These are phyloP conservation scores for Coemansia sp. DNA, from an alignment of 192 early-diverging fungal genomes.

Conservation along the genomic window DNA sequence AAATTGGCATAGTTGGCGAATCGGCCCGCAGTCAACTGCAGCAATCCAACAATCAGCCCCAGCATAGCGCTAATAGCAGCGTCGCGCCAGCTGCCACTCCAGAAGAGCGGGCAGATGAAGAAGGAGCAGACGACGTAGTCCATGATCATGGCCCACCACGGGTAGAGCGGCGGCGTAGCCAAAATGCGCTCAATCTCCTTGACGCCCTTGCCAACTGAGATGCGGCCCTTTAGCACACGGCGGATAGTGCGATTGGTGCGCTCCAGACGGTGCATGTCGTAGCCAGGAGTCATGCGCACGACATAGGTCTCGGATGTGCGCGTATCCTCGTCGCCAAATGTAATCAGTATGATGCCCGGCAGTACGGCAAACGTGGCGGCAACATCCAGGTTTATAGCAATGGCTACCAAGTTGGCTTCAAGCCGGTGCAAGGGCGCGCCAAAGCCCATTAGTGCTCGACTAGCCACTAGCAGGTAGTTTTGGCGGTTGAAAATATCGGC, in stretches of 20 bases:
- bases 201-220: conserved; percentile 63
- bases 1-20: conserved; percentile 64
- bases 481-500: conserved; percentile 70
- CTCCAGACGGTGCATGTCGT: conserved; percentile 68
- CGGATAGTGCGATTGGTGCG: conserved; percentile 65
- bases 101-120: conserved; percentile 66
- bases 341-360: conserved; percentile 70
- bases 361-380: conserved; percentile 65
- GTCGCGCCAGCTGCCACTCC: conserved; percentile 67
- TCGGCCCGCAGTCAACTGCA: conserved; percentile 63
- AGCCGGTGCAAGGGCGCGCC: conserved; percentile 68
- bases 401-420: conserved; percentile 61
- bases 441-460: conserved; percentile 66
- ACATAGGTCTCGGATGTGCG: conserved; percentile 75
- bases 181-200: conserved; percentile 61
- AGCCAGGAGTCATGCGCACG: conserved; percentile 56
- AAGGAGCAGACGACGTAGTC: conserved; percentile 59
- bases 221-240: conserved; percentile 61
- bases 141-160: conserved; percentile 59
- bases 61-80: conserved; percentile 56
- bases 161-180: conserved; percentile 55
- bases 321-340: conserved; percentile 69
- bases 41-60: conserved; percentile 58
- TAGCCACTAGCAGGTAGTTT: conserved; percentile 61
- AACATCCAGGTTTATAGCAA: conserved; percentile 62